phyloP scores from a whole-genome alignment of 2,329 filamentous ascomycete genomes.

The Sporothrix schenckii region DNA sequence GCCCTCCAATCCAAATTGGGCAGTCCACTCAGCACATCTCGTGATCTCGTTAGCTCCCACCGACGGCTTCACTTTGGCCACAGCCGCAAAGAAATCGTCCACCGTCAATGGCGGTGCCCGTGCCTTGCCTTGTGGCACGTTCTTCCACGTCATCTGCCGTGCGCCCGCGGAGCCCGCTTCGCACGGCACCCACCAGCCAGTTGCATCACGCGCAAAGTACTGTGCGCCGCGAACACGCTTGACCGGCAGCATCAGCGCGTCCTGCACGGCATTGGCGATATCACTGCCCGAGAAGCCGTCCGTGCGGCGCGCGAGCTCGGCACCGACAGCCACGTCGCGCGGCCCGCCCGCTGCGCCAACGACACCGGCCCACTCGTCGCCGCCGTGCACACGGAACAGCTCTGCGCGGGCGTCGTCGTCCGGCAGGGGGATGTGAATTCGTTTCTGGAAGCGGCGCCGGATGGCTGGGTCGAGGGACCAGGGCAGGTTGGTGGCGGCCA shows the following conservation, averaged over 20 bases:
- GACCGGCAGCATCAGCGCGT: constrained; percentile 29
- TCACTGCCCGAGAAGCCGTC: constrained; percentile 78
- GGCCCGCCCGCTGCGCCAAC: constrained; percentile 67
- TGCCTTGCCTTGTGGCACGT: constrained; percentile 19
- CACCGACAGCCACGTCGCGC: constrained; percentile 57
- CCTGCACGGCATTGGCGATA: constrained; percentile 31
- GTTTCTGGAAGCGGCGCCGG: constrained; percentile 71
- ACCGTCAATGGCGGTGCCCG: constrained; percentile 24
- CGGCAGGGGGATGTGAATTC: constrained; percentile 86
- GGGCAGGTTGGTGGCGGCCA: constrained; percentile 88
- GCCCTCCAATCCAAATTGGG: constrained; percentile 29
- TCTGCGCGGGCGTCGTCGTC: constrained; percentile 81
- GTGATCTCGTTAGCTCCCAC: constrained; percentile 22
- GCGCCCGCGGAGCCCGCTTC: constrained; percentile 13
- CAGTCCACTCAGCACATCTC: constrained; percentile 25
- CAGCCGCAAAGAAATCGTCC: constrained; percentile 25
- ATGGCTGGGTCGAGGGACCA: constrained; percentile 96
- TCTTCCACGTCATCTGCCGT: constrained; percentile 28
- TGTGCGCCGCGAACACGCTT: constrained; percentile 25
- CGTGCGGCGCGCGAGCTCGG: constrained; percentile 73
- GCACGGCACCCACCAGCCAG: constrained; percentile 27
- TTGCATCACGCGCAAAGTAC: constrained; percentile 15
- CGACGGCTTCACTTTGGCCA: constrained; percentile 28
- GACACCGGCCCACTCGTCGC: constrained; percentile 76
- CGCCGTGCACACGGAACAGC: constrained; percentile 81